Percentiles rank a stretch among this genome's conserved stretches.
Evolutionary conservation across 2,329 filamentous ascomycete genomes (phyloP).

Genomic region (Pseudogymnoascus sp.): DNA sequence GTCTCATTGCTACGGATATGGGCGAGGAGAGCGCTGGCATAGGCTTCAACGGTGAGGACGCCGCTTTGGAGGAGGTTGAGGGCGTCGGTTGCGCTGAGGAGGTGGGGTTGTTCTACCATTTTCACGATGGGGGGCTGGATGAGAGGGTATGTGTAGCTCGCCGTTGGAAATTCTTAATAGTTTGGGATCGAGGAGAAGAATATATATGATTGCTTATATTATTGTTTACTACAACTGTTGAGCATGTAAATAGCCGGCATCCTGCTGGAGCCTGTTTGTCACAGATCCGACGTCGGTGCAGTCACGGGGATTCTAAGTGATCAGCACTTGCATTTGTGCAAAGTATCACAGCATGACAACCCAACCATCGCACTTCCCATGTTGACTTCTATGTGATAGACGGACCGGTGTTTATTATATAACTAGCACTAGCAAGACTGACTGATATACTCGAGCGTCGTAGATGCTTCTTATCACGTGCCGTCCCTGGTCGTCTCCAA

Average conservation of each 20-base stretch:
- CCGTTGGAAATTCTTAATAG: not conserved
- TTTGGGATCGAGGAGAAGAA: not conserved
- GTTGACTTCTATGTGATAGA: not conserved
- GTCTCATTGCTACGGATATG: constrained; percentile 38
- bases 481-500: not conserved
- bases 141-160: not conserved
- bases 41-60: constrained; percentile 40
- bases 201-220: not conserved
- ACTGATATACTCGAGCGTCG: not conserved
- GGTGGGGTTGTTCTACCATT: not conserved
- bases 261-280: not conserved
- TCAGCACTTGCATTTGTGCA: not conserved
- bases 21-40: constrained; percentile 39
- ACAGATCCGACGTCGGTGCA: not conserved
- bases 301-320: not conserved
- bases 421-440: not conserved
- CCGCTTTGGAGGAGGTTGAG: constrained; percentile 32
- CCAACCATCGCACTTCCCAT: not conserved
- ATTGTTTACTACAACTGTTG: not conserved
- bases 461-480: not conserved
- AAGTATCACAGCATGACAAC: not conserved
- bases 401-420: not conserved
- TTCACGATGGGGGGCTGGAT: not conserved
- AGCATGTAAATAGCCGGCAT: not conserved
- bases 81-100: constrained; percentile 37